Percentiles rank a stretch among this genome's conserved stretches.
These are phyloP conservation scores for Lasiodiplodia gonubiensis DNA, from an alignment of 2,329 filamentous ascomycete genomes.

Conservation along the genomic window DNA sequence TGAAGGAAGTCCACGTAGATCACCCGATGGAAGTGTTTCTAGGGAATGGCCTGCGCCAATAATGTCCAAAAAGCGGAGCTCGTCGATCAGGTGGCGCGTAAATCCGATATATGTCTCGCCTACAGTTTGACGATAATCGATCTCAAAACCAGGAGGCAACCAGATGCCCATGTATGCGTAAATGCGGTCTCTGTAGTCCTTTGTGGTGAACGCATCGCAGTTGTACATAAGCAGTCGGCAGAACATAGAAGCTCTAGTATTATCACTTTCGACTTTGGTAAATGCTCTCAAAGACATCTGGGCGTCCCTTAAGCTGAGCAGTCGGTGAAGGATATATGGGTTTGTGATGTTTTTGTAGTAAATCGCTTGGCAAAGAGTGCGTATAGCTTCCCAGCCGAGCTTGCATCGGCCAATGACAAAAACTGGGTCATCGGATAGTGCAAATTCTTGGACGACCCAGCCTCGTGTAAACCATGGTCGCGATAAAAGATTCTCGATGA, in stretches of 20 bases:
- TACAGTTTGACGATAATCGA: not conserved
- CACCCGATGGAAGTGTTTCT: rapidly evolving
- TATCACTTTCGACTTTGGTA: not conserved
- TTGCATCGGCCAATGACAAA: not conserved
- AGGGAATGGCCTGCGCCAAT: not conserved
- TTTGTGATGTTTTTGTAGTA: no score
- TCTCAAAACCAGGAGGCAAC: not conserved
- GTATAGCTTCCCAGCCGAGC: not conserved
- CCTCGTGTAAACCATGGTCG: not conserved
- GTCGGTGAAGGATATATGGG: no score
- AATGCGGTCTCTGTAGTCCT: not conserved
- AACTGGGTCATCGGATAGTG: not conserved
- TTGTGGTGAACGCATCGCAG: not conserved
- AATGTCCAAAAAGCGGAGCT: not conserved
- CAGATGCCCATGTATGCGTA: not conserved
- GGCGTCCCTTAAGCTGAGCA: no score
- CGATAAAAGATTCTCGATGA: not conserved
- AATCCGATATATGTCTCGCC: not conserved
- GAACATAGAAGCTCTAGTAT: not conserved
- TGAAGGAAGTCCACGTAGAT: not conserved
- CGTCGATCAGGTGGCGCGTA: not conserved
- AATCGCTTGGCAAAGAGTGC: no score
- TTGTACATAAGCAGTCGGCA: not conserved
- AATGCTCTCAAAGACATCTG: no score
- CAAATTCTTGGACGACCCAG: not conserved